A percentile compares a stretch with the other conserved stretches of the same genome.
Evolutionary conservation across 495 filamentous ascomycete species (phyloP).

Genomic region (Tuber brumale): DNA sequence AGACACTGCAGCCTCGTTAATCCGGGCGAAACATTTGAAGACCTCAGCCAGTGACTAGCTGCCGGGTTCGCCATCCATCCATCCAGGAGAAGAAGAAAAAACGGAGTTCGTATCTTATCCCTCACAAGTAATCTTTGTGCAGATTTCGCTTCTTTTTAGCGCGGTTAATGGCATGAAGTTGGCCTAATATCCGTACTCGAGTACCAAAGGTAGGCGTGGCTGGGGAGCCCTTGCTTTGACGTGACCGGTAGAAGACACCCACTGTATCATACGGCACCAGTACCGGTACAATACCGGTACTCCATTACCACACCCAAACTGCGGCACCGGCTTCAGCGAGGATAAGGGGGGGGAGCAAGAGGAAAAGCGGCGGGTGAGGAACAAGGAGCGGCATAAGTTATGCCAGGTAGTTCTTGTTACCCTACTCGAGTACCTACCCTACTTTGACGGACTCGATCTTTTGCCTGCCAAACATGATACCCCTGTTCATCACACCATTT

Average conservation of each 20-base stretch:
- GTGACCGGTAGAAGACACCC: neutral
- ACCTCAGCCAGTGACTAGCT: neutral
- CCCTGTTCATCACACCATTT: no score
- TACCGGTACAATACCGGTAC: neutral
- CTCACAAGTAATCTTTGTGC: neutral
- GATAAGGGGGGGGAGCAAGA: neutral
- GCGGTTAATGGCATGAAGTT: neutral
- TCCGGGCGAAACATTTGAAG: neutral
- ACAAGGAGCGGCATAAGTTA: no score
- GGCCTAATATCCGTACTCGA: neutral
- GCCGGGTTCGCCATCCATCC: neutral
- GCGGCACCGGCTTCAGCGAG: no score
- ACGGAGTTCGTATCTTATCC: neutral
- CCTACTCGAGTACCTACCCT: no score
- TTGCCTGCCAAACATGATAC: neutral
- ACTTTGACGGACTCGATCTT: neutral
- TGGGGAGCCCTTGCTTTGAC: no score
- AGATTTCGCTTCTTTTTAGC: neutral
- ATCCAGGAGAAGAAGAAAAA: neutral
- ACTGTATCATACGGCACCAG: neutral
- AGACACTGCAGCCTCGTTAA: conserved; percentile 2
- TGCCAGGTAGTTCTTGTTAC: no score
- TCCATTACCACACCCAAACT: no score
- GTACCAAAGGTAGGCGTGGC: neutral
- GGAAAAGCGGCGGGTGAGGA: neutral